These are phyloP conservation scores for Stagonosporopsis chrysanthemi DNA, from an alignment of 2,329 filamentous ascomycete genomes.

Conservation along the genomic window DNA sequence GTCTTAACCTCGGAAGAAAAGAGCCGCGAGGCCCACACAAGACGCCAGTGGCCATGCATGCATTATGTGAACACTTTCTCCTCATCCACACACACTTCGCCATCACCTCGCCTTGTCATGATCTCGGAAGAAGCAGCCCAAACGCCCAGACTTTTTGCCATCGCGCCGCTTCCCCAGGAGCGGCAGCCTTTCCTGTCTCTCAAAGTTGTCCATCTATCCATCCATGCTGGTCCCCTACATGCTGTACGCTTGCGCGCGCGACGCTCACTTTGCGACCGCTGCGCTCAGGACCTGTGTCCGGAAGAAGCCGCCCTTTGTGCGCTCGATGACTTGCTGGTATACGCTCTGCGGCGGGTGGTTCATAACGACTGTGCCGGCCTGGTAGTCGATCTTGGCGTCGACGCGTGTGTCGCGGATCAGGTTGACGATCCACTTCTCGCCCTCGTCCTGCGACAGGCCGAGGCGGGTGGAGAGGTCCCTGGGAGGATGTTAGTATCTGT, in stretches of 20 bases:
- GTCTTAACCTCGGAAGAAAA: slow-evolving; percentile 1
- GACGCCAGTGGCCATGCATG: slow-evolving; percentile 13
- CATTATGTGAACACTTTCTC: slow-evolving; percentile 5
- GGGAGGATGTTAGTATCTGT: slow-evolving; percentile 20
- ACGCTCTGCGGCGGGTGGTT: slow-evolving; percentile 98
- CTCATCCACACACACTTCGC: neutral
- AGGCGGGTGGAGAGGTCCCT: slow-evolving; percentile 89
- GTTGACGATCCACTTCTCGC: slow-evolving; percentile 99
- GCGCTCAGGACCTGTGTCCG: slow-evolving; percentile 88
- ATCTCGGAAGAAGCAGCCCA: slow-evolving; percentile 3
- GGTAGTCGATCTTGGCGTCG: slow-evolving; percentile 99
- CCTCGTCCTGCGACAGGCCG: slow-evolving; percentile 89
- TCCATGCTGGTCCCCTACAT: neutral
- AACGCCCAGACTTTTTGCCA: slow-evolving; percentile 13
- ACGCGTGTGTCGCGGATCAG: slow-evolving; percentile 96
- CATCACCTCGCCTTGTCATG: neutral
- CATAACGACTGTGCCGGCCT: slow-evolving; percentile 98
- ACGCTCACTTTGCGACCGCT: slow-evolving; percentile 57
- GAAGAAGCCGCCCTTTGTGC: slow-evolving; percentile 99
- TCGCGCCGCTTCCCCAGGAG: neutral
- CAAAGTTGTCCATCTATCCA: neutral
- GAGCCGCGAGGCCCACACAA: slow-evolving; percentile 6
- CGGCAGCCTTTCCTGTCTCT: neutral
- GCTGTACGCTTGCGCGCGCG: no score
- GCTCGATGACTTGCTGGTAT: slow-evolving; percentile 99